Evolutionary conservation across 108 stramenopile genomes (phyloP).

Genomic region (Epipyxis sp.): DNA sequence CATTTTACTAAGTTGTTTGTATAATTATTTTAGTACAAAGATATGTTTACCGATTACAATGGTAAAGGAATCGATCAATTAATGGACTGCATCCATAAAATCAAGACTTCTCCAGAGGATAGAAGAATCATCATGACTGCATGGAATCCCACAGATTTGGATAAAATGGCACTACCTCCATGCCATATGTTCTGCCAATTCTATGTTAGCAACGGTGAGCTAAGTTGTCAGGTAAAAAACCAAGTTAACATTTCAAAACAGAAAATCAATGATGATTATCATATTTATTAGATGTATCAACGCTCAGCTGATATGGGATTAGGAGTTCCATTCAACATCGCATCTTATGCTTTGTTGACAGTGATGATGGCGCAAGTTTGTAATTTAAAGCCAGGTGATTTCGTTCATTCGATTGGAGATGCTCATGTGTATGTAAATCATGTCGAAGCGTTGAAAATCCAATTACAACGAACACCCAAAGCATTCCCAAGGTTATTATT

Average conservation of each 20-base stretch:
- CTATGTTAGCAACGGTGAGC: slow-evolving; percentile 88
- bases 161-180: slow-evolving; percentile 93
- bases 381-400: slow-evolving; percentile 82
- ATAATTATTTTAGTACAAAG: slow-evolving; percentile 82
- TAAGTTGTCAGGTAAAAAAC: slow-evolving; percentile 72
- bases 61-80: slow-evolving; percentile 97
- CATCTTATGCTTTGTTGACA: slow-evolving; percentile 88
- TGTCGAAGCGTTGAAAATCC: slow-evolving; percentile 91
- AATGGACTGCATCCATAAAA: slow-evolving; percentile 87
- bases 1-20: too few relatives aligned
- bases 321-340: slow-evolving; percentile 99
- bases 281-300: slow-evolving; percentile 79
- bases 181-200: slow-evolving; percentile 99
- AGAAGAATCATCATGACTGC: slow-evolving; percentile 91
- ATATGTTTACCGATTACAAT: slow-evolving; percentile 96
- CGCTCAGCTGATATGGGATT: slow-evolving; percentile 99
- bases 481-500: slow-evolving; percentile 89
- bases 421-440: slow-evolving; percentile 99
- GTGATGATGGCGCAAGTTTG: slow-evolving; percentile 79
- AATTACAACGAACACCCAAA: slow-evolving; percentile 79
- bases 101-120: slow-evolving; percentile 90
- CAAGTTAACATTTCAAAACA: neutral
- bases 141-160: slow-evolving; percentile 95
- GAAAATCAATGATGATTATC: neutral
- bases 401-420: slow-evolving; percentile 96